Base-by-base conservation (phyloP, 1,284 basidiomycete species). In the Tetrapyrgos nigripes region DNA sequence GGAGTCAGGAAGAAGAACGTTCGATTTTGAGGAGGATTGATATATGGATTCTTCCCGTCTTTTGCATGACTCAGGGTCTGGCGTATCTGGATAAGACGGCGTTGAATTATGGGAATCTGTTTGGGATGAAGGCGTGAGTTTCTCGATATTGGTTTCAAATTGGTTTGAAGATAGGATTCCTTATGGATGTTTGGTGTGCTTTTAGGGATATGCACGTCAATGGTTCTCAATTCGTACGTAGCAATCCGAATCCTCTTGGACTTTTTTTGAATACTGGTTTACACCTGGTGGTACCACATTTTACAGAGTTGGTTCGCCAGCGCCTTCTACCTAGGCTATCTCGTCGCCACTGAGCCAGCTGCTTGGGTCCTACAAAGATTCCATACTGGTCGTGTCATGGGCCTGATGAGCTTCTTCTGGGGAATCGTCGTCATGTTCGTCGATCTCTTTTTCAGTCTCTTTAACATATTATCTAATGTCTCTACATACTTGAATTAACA, bases 61-160 rank as follows among this genome's bases (percentile, higher is more conserved):
- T 65, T 35, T 63, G 62, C 29, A 24, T 65, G 8, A 65, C 59
- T 3, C 62, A 63, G 46, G 62, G 62, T 5, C 46, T 65, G 19
- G 59, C 59, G 6, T 63, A 51, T 33, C 53, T 65, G 23, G 64
- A 65, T 44, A 65, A 65, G 56, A 65, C 62, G 2, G 64, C 64
- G 1, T 54, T 65, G 17, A 65, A 65, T 50, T 65, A 64, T 57
- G 64, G 57, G n/a, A 65, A 65, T 50, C 57, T 65, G 3, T 65
- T 65, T 44, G 60, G 60, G n/a, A 65, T 65, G 17, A 65, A 65
- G 53, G 58, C 60, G 61, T 63, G 28, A 51, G 58, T 17, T 50
- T 23, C 21, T 21, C n/a, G n/a, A n/a, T n/a, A n/a, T n/a, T n/a
- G n/a, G n/a, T n/a, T n/a, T n/a, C n/a, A n/a, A n/a, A n/a, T n/a